Base-by-base conservation (phyloP, 495 filamentous ascomycete genomes). In the Platismatia glauca region DNA sequence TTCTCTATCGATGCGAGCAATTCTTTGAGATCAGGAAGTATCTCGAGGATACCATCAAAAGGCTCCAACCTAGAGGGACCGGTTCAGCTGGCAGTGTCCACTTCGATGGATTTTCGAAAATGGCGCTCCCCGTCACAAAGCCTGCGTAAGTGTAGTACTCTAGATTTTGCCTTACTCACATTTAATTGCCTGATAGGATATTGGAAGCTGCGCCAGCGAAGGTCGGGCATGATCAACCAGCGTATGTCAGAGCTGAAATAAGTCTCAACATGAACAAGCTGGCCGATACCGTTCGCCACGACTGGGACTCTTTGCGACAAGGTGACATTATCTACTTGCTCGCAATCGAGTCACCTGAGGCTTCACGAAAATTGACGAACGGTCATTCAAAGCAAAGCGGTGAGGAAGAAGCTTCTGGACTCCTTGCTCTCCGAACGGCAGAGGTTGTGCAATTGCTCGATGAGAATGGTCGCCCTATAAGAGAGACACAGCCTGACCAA, bases 1-100 rank as follows among this genome's bases (percentile, higher is more conserved):
- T 94, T 31, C 81, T 97, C 5, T 89, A 96, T 70, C 84, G 94
- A 29, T 90, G 86, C 65, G 94, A 99, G 73, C 83, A 94, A 4
- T 97, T 97, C 70, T 97, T 91, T 75, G 90, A 90, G 60, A 93
- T 99, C 61, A 83, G 92, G 35, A 91, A 89, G 68, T 88, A 97
- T 66, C 86, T 99, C 66, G 90, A 96, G 70, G 84, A 88, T 39
- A 79, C 85, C 37, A 72, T 97, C 57, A 88, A 90, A 70, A 84
- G 90, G 53, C 73, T 99, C 64, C 85, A 85, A 68, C 91, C 94
- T 3, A 84, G 86, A 61, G 71, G 77, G 13, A 80, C 75, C 37
- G 81, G 82, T 20, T 76, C 82, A 61, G 86, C 84, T 37, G 75
- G 71, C 62, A 81, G 82, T 58, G 83, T 89, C 4, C 79, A 72